phyloP scores from a whole-genome alignment of 2,329 filamentous ascomycete species.

The Ophiostoma himal-ulmi region DNA sequence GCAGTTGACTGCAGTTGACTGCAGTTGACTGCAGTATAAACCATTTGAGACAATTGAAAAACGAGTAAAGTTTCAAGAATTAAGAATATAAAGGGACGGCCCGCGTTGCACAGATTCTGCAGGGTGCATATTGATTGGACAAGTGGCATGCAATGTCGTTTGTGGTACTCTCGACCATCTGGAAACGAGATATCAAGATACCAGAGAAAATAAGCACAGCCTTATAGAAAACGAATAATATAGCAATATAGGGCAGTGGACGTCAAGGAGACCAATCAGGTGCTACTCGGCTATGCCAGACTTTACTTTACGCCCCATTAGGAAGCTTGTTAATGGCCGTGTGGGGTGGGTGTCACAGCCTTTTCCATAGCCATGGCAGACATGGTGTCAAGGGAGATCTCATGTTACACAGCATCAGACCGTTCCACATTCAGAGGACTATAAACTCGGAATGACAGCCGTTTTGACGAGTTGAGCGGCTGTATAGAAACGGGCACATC shows the following conservation, averaged over 20 bases:
- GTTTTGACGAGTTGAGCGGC: background rate
- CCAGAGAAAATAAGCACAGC: background rate
- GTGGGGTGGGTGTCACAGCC: no score
- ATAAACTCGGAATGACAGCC: background rate
- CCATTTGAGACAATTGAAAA: background rate
- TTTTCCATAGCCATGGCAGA: background rate
- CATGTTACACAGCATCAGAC: conserved; percentile 2
- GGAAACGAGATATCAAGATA: background rate
- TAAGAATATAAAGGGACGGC: background rate
- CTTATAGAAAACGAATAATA: background rate
- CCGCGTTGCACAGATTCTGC: background rate
- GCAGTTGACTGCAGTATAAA: no score
- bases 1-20: no score
- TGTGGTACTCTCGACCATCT: background rate
- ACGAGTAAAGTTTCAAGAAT: background rate
- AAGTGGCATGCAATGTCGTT: background rate
- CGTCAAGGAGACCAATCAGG: background rate
- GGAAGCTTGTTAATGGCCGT: no score
- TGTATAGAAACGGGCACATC: background rate
- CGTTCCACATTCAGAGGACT: background rate
- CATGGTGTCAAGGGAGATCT: background rate
- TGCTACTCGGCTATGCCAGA: no score
- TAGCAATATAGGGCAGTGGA: background rate
- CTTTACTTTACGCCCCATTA: no score
- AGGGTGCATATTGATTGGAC: background rate